phyloP scores from a whole-genome alignment of 2,329 filamentous ascomycete species.

The Endothia cerciana region DNA sequence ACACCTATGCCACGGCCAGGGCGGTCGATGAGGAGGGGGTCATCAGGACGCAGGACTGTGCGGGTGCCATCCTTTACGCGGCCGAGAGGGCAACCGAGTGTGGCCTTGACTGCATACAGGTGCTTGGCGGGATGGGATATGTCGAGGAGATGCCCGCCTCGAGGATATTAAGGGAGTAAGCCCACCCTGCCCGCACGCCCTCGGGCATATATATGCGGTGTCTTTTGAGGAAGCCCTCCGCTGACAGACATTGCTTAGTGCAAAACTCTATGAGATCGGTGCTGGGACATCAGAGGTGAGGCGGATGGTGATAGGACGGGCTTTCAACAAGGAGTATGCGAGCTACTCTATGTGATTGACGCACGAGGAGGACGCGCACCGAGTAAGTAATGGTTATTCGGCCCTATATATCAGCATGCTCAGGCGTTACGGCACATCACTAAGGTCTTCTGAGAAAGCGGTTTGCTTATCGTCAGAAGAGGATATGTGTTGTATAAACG shows the following conservation, averaged over 20 bases:
- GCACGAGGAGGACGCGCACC: no score
- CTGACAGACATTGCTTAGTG: conserved; percentile 46
- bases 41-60: conserved; percentile 88
- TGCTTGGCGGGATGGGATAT: conserved; percentile 94
- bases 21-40: conserved; percentile 75
- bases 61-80: conserved; percentile 90
- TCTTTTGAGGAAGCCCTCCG: conserved; percentile 35
- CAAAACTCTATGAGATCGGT: conserved; percentile 91
- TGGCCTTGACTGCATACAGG: conserved; percentile 84
- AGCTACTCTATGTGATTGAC: conserved; percentile 31
- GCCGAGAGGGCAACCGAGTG: conserved; percentile 89
- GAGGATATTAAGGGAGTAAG: conserved; percentile 73
- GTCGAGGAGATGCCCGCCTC: conserved; percentile 94
- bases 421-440: neutral
- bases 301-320: conserved; percentile 90
- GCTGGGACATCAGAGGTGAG: conserved; percentile 94
- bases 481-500: no score
- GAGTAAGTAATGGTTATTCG: no score
- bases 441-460: neutral
- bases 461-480: no score
- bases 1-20: conserved; percentile 83
- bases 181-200: conserved; percentile 28
- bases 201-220: neutral
- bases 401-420: neutral
- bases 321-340: conserved; percentile 85